Evolutionary conservation across 164 flowering plant genomes (phyloP).

Genomic region (Liquidambar formosana): DNA sequence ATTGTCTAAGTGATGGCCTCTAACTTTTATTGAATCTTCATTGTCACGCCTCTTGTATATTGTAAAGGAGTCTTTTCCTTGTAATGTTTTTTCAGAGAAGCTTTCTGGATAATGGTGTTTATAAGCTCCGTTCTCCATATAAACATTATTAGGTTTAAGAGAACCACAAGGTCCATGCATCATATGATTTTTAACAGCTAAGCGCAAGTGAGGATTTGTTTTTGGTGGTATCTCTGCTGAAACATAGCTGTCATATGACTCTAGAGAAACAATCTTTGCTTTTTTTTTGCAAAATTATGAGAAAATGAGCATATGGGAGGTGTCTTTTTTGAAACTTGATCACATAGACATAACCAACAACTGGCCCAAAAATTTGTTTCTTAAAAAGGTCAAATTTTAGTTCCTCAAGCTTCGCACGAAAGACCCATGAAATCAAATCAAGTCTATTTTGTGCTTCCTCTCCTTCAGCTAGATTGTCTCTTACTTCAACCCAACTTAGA

Average conservation of each 20-base stretch:
- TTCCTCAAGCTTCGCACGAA: constrained; percentile 3
- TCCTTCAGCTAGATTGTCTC: background rate
- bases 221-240: constrained; percentile 12
- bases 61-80: constrained; percentile 7
- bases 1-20: constrained; percentile 6
- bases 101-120: background rate
- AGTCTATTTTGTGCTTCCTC: constrained; percentile 12
- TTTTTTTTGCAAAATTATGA: constrained; percentile 2
- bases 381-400: constrained; percentile 1
- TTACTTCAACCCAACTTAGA: constrained; percentile 8
- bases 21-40: background rate
- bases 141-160: background rate
- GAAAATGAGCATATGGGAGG: constrained; percentile 12
- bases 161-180: constrained; percentile 25
- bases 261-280: background rate
- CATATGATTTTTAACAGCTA: constrained; percentile 8
- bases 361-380: constrained; percentile 2
- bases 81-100: background rate
- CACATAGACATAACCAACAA: constrained; percentile 10
- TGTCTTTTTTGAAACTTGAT: constrained; percentile 23
- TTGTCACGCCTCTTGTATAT: constrained; percentile 12
- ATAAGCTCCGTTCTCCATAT: constrained; percentile 13
- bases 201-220: background rate
- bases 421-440: constrained; percentile 9
- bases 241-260: constrained; percentile 4